Percentiles rank a stretch among this genome's conserved stretches.
Evolutionary conservation across 139 green algal genomes (phyloP).

Genomic region (Microglena sp.): DNA sequence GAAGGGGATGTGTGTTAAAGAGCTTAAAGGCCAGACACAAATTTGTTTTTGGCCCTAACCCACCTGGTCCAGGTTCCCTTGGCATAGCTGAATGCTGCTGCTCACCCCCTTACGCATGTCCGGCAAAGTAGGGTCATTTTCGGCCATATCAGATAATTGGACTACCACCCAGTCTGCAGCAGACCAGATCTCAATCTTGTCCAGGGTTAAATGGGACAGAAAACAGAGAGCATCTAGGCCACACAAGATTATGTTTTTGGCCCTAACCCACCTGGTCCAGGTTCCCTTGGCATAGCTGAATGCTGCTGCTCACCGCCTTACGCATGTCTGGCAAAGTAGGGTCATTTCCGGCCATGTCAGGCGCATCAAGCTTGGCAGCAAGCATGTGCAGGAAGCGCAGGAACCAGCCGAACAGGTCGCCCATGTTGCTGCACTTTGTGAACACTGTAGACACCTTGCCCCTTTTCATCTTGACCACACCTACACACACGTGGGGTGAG

Average conservation of each 20-base stretch:
- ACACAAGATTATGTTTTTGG: too few species aligned
- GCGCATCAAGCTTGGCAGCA: slow-evolving; percentile 6
- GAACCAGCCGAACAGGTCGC: slow-evolving; percentile 39
- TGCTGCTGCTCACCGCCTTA: background rate
- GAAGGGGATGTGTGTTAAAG: too few species aligned
- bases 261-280: slow-evolving; percentile 12
- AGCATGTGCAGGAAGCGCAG: slow-evolving; percentile 28
- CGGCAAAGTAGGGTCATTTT: slow-evolving; percentile 9
- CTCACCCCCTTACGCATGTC: background rate
- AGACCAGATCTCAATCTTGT: too few species aligned
- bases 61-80: slow-evolving; percentile 2
- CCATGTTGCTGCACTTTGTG: slow-evolving; percentile 29
- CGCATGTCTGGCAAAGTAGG: slow-evolving; percentile 5
- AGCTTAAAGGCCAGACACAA: too few species aligned
- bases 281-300: background rate
- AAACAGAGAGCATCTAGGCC: too few species aligned
- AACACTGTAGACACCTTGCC: slow-evolving; percentile 61
- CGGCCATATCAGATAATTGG: slow-evolving; percentile 8
- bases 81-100: background rate
- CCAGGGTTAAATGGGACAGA: too few species aligned
- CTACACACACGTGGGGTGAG: too few species aligned
- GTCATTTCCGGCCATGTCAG: slow-evolving; percentile 10
- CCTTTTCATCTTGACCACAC: slow-evolving; percentile 81
- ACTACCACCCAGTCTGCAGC: too few species aligned
- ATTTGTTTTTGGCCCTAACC: too few species aligned